Conservation (phyloP, 345 rosid genomes). For the Eutrema heterophyllum region DNA sequence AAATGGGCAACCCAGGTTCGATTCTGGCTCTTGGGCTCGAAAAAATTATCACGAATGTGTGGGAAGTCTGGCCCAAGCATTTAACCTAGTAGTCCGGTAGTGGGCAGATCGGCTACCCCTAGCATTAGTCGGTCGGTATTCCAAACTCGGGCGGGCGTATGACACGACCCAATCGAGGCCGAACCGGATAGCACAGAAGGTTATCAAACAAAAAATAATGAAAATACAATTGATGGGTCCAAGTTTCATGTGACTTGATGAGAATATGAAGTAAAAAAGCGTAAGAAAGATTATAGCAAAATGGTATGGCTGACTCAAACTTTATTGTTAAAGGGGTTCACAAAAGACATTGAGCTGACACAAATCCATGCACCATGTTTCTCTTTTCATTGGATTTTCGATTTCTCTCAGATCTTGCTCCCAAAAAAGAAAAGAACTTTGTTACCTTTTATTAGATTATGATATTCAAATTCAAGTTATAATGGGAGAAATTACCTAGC, state of each 20-base stretch:
- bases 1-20: no score
- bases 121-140: no score
- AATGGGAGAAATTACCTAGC: not conserved
- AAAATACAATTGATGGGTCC: conserved; percentile 25
- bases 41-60: no score
- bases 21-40: no score
- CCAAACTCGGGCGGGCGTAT: no score
- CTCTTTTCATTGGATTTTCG: not conserved
- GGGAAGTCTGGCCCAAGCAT: no score
- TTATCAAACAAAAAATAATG: no score
- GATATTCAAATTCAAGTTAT: not conserved
- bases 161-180: no score
- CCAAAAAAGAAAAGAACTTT: not conserved
- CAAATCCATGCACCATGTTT: conserved; percentile 31
- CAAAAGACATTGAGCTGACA: conserved; percentile 26
- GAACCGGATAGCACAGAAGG: no score
- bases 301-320: conserved; percentile 22
- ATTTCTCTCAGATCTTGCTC: conserved; percentile 21
- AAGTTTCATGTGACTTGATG: conserved; percentile 24
- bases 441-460: not conserved
- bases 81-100: no score
- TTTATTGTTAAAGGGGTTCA: conserved; percentile 17
- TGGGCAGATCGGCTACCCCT: no score
- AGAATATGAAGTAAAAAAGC: not conserved
- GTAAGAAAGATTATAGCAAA: not conserved